Percentiles rank a stretch among this genome's conserved stretches.
Conservation (phyloP, 495 filamentous ascomycete species). For the Hypoxylon perforatum region DNA sequence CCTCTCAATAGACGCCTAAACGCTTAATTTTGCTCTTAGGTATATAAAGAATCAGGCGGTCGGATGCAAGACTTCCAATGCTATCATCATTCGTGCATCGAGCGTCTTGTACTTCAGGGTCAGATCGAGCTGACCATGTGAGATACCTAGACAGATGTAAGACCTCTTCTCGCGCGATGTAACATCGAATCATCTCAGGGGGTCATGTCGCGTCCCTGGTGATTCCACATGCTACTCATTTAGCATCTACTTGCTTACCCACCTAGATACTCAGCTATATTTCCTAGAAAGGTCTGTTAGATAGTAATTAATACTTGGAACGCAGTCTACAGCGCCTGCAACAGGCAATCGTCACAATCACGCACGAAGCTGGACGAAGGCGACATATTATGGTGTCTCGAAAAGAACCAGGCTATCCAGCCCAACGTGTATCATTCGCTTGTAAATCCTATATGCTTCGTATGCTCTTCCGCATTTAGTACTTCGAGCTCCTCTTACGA, state of each 20-base stretch:
- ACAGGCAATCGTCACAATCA: not conserved
- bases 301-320: not conserved
- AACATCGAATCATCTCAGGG: conserved; percentile 1
- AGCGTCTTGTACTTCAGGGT: conserved; percentile 13
- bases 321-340: not conserved
- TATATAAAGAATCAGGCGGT: too few relatives aligned
- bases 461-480: not conserved
- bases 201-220: not conserved
- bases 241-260: too few relatives aligned
- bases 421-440: conserved; percentile 30
- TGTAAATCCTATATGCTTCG: conserved; percentile 11
- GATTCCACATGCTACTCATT: not conserved
- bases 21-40: too few relatives aligned
- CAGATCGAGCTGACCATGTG: conserved; percentile 25
- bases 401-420: conserved; percentile 31
- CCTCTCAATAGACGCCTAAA: too few relatives aligned
- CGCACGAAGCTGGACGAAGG: not conserved
- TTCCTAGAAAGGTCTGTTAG: too few relatives aligned
- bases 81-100: conserved; percentile 4
- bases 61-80: too few relatives aligned
- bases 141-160: conserved; percentile 15
- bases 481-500: conserved; percentile 9
- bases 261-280: too few relatives aligned
- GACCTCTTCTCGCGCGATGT: conserved; percentile 11
- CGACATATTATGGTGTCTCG: not conserved